Conservation (phyloP, 768 basidiomycete species). For the Tulasnella sp. region DNA sequence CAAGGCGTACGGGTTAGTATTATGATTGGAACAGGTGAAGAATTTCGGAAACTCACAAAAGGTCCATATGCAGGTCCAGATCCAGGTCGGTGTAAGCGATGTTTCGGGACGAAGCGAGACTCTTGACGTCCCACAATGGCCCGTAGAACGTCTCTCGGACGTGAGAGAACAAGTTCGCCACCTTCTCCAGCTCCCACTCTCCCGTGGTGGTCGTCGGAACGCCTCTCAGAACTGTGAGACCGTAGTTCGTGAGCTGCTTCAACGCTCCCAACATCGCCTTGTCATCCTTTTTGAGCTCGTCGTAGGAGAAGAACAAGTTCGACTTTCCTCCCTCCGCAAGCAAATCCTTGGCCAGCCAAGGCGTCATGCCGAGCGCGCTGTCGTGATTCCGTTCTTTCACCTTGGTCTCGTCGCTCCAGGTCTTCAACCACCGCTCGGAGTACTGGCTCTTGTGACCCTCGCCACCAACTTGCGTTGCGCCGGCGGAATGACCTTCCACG, state of each 20-base stretch:
- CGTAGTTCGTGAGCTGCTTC: conserved; percentile 64
- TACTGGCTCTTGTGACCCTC: conserved; percentile 37
- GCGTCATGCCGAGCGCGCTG: conserved; percentile 39
- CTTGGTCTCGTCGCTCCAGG: neutral
- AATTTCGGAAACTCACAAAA: conserved; percentile 59
- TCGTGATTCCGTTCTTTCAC: neutral
- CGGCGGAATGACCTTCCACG: neutral
- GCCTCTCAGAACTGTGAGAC: conserved; percentile 66
- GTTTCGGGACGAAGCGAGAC: conserved; percentile 68
- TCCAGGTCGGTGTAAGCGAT: conserved; percentile 93
- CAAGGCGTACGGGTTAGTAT: neutral
- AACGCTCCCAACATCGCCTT: conserved; percentile 56
- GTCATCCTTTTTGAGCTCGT: neutral
- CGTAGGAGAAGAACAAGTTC: neutral
- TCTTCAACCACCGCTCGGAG: neutral
- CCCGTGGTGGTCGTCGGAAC: conserved; percentile 49
- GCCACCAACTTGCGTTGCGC: conserved; percentile 21
- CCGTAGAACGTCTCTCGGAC: conserved; percentile 89
- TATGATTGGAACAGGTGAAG: neutral
- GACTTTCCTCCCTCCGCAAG: conserved; percentile 25
- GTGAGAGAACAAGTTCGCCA: conserved; percentile 69
- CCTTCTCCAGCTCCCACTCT: conserved; percentile 59
- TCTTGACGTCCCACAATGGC: conserved; percentile 81
- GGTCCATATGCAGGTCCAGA: conserved; percentile 87
- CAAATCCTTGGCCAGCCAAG: conserved; percentile 51